A percentile compares a stretch with the other conserved stretches of the same genome.
Conservation (phyloP, 306 rosid genomes). For the Astragalus glycyphyllos region DNA sequence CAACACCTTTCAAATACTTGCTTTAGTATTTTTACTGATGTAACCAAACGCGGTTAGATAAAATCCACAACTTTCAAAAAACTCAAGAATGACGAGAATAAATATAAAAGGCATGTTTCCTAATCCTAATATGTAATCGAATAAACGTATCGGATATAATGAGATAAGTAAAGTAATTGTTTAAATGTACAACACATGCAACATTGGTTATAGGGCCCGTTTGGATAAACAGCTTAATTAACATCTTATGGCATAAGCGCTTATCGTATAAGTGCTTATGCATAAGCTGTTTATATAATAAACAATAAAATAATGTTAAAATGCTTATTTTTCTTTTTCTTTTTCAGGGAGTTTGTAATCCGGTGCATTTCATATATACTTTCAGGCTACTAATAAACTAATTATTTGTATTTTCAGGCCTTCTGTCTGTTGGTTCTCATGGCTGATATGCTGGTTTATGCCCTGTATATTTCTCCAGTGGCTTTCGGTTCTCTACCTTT, state of each 20-base stretch:
- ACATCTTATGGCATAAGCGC: too few relatives aligned
- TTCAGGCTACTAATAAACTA: slow-evolving; percentile 39
- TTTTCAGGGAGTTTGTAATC: neutral
- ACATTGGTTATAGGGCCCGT: neutral
- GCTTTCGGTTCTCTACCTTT: slow-evolving; percentile 79
- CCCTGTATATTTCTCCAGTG: slow-evolving; percentile 70
- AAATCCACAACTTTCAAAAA: neutral
- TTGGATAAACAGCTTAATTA: too few relatives aligned
- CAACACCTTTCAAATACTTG: slow-evolving; percentile 10
- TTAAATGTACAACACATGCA: neutral
- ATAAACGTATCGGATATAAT: neutral
- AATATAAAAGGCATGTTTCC: neutral
- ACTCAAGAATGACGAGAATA: neutral
- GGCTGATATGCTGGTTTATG: slow-evolving; percentile 76
- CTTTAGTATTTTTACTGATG: neutral
- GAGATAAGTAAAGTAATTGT: too few relatives aligned
- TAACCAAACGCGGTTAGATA: neutral
- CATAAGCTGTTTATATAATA: too few relatives aligned
- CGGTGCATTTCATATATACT: slow-evolving; percentile 19
- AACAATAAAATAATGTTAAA: too few relatives aligned
- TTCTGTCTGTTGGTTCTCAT: slow-evolving; percentile 62
- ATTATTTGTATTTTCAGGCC: slow-evolving; percentile 62
- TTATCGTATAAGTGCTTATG: too few relatives aligned
- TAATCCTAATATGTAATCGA: neutral
- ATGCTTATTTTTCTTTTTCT: neutral